These are phyloP conservation scores for Neoboletus subvelutipes DNA, from an alignment of 768 basidiomycete genomes.

Conservation along the genomic window DNA sequence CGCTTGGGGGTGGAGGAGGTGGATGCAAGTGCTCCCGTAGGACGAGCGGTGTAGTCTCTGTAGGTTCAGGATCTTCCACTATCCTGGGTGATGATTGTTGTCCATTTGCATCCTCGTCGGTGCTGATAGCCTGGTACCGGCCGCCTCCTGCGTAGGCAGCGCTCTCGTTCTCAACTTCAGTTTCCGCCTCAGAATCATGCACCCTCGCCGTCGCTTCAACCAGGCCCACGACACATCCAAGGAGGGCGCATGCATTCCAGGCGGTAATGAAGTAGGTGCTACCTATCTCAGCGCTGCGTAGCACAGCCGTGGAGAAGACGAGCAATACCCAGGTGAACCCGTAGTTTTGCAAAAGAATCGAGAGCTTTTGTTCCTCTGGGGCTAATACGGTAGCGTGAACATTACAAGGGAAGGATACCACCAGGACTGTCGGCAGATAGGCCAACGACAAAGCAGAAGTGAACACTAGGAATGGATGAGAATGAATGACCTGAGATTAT, in stretches of 20 bases:
- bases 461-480: constrained; percentile 52
- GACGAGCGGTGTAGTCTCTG: constrained; percentile 60
- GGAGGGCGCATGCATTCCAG: constrained; percentile 49
- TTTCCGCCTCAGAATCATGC: constrained; percentile 11
- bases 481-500: constrained; percentile 55
- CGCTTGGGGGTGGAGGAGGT: not conserved
- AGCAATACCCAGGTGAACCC: constrained; percentile 59
- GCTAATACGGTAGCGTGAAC: constrained; percentile 20
- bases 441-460: constrained; percentile 48
- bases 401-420: constrained; percentile 38
- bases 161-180: constrained; percentile 1
- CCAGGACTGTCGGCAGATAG: constrained; percentile 47
- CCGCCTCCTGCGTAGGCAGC: constrained; percentile 15
- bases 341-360: constrained; percentile 53
- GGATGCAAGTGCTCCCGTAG: constrained; percentile 26
- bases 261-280: constrained; percentile 57
- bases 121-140: constrained; percentile 28
- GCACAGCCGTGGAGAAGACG: constrained; percentile 46
- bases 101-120: constrained; percentile 18
- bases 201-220: constrained; percentile 35
- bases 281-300: constrained; percentile 44
- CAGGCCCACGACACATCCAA: constrained; percentile 40
- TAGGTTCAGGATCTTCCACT: constrained; percentile 42
- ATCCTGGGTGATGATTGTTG: constrained; percentile 19
- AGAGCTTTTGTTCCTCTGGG: constrained; percentile 48